A percentile compares a stretch with the other conserved stretches of the same genome.
Evolutionary conservation across 495 filamentous ascomycete genomes (phyloP).

Genomic region (Xylaria palmicola): DNA sequence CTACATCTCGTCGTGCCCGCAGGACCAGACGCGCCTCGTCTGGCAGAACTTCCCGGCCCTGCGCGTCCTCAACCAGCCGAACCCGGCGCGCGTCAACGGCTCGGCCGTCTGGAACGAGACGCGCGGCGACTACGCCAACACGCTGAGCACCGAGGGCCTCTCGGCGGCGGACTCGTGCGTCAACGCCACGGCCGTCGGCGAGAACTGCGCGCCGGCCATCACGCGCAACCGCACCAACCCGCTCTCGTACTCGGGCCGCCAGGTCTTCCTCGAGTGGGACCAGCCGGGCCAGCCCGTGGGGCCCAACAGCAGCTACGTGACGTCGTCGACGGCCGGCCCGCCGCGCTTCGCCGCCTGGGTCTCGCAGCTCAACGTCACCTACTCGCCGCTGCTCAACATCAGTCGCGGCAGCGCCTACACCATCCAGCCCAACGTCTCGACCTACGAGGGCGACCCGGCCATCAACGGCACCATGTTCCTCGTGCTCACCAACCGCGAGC

Average conservation of each 20-base stretch:
- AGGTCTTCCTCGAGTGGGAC: slow-evolving; percentile 73
- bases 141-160: slow-evolving; percentile 37
- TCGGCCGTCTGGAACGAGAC: slow-evolving; percentile 56
- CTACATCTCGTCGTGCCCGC: slow-evolving; percentile 77
- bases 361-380: slow-evolving; percentile 82
- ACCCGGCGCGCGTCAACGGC: slow-evolving; percentile 60
- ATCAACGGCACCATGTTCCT: slow-evolving; percentile 82
- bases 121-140: slow-evolving; percentile 47
- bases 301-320: slow-evolving; percentile 80
- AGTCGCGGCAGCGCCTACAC: slow-evolving; percentile 60
- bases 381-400: slow-evolving; percentile 62
- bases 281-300: slow-evolving; percentile 66
- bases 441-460: slow-evolving; percentile 64
- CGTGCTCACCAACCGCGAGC: slow-evolving; percentile 67
- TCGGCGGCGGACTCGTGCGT: slow-evolving; percentile 47
- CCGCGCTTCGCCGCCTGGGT: slow-evolving; percentile 76
- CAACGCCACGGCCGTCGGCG: slow-evolving; percentile 49
- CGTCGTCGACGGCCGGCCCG: slow-evolving; percentile 53
- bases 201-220: slow-evolving; percentile 62
- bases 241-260: slow-evolving; percentile 72
- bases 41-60: slow-evolving; percentile 91
- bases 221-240: slow-evolving; percentile 64
- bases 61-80: slow-evolving; percentile 74
- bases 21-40: slow-evolving; percentile 68
- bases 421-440: slow-evolving; percentile 64